A percentile compares a stretch with the other conserved stretches of the same genome.
Conservation (phyloP, 2,329 filamentous ascomycete species). For the Acarospora socialis region DNA sequence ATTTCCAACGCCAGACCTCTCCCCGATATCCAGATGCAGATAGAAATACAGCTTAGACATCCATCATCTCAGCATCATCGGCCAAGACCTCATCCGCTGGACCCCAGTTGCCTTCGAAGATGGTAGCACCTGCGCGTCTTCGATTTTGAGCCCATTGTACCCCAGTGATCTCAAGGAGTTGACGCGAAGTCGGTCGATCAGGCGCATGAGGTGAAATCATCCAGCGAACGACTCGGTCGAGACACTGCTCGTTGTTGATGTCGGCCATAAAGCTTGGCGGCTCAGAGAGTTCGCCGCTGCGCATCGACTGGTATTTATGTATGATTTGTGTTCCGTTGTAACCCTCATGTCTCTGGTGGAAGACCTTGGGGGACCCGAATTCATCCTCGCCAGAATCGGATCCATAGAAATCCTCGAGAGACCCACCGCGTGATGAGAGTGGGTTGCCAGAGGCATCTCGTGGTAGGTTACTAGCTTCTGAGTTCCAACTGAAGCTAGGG, state of each 20-base stretch:
- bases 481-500: slow-evolving; percentile 71
- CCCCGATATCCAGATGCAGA: too few species aligned
- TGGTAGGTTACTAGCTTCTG: slow-evolving; percentile 51
- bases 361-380: slow-evolving; percentile 24
- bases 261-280: slow-evolving; percentile 88
- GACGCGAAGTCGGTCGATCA: slow-evolving; percentile 57
- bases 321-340: slow-evolving; percentile 1
- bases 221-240: slow-evolving; percentile 72
- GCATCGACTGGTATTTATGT: too few species aligned
- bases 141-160: slow-evolving; percentile 67
- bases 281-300: slow-evolving; percentile 44
- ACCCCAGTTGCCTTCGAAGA: slow-evolving; percentile 94
- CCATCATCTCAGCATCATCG: slow-evolving; percentile 49
- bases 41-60: slow-evolving; percentile 38
- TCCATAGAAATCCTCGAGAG: slow-evolving; percentile 30
- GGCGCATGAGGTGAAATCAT: slow-evolving; percentile 70
- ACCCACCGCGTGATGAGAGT: slow-evolving; percentile 32
- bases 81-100: slow-evolving; percentile 52
- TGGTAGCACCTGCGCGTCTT: slow-evolving; percentile 74
- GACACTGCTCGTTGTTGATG: slow-evolving; percentile 52
- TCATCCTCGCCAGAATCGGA: slow-evolving; percentile 31
- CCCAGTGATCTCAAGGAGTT: slow-evolving; percentile 59
- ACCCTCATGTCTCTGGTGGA: slow-evolving; percentile 4
- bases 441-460: slow-evolving; percentile 64
- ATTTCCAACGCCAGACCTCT: too few species aligned